Evolutionary conservation across 208 protist genomes (phyloP).

Genomic region (Acanthamoeba healyi): DNA sequence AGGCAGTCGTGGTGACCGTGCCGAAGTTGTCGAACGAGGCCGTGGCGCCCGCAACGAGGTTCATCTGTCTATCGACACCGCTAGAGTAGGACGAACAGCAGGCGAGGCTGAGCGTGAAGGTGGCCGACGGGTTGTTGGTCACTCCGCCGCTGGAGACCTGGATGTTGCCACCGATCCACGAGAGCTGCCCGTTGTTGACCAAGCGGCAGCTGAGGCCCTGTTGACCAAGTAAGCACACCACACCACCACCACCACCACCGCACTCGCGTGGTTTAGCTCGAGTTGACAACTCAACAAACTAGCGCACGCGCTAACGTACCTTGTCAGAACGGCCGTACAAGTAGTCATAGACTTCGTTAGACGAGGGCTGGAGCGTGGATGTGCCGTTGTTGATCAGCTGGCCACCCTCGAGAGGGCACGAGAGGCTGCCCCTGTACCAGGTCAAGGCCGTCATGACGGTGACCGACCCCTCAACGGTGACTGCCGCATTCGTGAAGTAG

Average conservation of each 20-base stretch:
- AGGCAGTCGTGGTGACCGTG: neutral
- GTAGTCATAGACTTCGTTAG: neutral
- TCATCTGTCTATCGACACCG: neutral
- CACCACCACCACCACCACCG: neutral
- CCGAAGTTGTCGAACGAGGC: constrained; percentile 66
- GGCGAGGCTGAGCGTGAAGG: constrained; percentile 21
- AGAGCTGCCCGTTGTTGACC: constrained; percentile 50
- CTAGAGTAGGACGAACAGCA: neutral
- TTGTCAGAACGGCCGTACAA: neutral
- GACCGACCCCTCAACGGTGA: constrained; percentile 12
- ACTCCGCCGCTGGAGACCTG: neutral
- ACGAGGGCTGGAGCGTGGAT: neutral
- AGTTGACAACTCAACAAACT: too few relatives aligned
- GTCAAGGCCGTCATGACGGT: constrained; percentile 7
- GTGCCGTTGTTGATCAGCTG: constrained; percentile 65
- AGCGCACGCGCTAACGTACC: neutral
- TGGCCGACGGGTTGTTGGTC: constrained; percentile 52
- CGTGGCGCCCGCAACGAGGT: neutral
- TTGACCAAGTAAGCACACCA: neutral
- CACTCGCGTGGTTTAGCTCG: too few relatives aligned
- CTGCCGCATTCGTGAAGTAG: neutral
- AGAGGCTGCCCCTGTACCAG: neutral
- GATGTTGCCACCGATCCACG: constrained; percentile 26
- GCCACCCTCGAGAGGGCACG: neutral
- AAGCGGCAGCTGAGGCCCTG: constrained; percentile 25